Conservation (phyloP, 2,329 filamentous ascomycete species). For the Apiospora malaysiana region DNA sequence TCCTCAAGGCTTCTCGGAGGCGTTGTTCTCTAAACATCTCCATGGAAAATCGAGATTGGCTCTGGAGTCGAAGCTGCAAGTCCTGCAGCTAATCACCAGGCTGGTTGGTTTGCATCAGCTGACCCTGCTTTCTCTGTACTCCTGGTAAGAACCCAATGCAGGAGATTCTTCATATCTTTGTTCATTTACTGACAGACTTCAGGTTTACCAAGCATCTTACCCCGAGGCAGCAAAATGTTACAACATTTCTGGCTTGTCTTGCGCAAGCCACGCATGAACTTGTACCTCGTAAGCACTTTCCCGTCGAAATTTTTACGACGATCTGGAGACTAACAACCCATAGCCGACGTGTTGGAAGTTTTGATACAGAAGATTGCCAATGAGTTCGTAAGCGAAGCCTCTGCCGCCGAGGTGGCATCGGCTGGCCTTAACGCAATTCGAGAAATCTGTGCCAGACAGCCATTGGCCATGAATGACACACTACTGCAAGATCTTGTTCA, state of each 20-base stretch:
- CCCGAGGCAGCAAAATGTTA: slow-evolving; percentile 86
- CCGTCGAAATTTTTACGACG: neutral
- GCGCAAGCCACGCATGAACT: slow-evolving; percentile 91
- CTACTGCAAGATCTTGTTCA: slow-evolving; percentile 94
- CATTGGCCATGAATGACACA: slow-evolving; percentile 94
- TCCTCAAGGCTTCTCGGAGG: slow-evolving; percentile 91
- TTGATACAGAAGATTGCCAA: slow-evolving; percentile 95
- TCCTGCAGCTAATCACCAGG: slow-evolving; percentile 88
- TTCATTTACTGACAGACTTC: neutral
- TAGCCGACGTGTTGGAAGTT: slow-evolving; percentile 83
- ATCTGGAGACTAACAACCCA: neutral
- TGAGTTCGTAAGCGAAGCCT: slow-evolving; percentile 95
- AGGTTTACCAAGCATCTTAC: slow-evolving; percentile 87
- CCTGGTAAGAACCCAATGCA: slow-evolving; percentile 58
- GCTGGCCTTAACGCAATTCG: slow-evolving; percentile 94
- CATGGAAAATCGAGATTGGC: slow-evolving; percentile 85
- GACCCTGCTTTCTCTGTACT: slow-evolving; percentile 88
- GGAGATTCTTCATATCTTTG: neutral
- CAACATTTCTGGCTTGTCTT: slow-evolving; percentile 88
- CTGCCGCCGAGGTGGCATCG: slow-evolving; percentile 87
- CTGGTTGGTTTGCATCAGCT: slow-evolving; percentile 93
- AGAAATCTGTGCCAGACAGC: slow-evolving; percentile 91
- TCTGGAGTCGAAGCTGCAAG: slow-evolving; percentile 86
- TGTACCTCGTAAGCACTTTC: slow-evolving; percentile 66
- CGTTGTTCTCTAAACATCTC: slow-evolving; percentile 79